Base-by-base conservation (phyloP, 768 basidiomycete species). In the Ramaria sp. region DNA sequence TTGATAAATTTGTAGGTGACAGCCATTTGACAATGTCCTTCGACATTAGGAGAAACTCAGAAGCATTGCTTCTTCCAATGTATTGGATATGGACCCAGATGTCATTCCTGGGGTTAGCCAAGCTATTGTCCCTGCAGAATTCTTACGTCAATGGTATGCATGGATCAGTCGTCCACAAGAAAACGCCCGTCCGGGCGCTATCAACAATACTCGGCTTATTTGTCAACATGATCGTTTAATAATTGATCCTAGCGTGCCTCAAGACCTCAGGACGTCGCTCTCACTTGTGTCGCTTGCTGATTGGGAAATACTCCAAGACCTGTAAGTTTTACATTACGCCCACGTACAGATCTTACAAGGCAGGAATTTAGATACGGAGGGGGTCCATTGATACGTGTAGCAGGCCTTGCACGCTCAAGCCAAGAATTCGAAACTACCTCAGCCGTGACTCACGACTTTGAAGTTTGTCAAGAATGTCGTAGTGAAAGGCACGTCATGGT, bases 161-260 rank as follows among this genome's bases (percentile, higher is more conserved):
- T 92, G 91, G 91, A 64, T 83, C 7, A 70, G 71, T 53, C 76
- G 75, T 53, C 85, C 85, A 15, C 68, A 73, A 7, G 78, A 79
- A 58, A 64, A 71, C 51, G 60, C 71, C 31, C 79, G 88, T 31
- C 89, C 90, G 0, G 75, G 76, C n/a, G 57, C 52, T 5, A 65
- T 91, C 37, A 81, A 88, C 66, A 90, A 83, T 61, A 70, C 73
- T 12, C 63, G 65, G 9, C 83, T 87, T 63, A 62, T 89, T 50
- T 92, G 91, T 68, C 70, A 78, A 57, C 91, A 92, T 67, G 72
- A 72, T 5, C 67, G 74, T 59, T 75, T 91, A 7, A 67, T 72
- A 13, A 71, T 91, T 50, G 88, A 92, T 67, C 83, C 86, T 1
- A 86, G 82, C 62, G 71, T 71, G 49, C 63, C 73, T 2, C 72